Conservation (phyloP, 2,329 filamentous ascomycete species). For the Talaromyces verruculosus region DNA sequence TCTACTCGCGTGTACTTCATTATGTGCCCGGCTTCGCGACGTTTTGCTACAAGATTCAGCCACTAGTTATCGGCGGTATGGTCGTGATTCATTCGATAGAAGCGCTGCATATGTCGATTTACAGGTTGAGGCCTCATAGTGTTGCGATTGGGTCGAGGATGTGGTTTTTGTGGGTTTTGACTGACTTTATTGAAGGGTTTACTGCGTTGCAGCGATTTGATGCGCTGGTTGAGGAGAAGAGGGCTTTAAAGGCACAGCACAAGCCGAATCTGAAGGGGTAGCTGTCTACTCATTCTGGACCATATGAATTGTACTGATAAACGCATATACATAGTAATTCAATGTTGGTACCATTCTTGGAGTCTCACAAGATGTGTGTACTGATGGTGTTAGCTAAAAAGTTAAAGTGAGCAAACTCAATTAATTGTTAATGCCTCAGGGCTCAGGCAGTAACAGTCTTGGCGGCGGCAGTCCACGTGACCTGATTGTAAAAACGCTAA, state of each 20-base stretch:
- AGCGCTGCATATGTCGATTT: constrained; percentile 48
- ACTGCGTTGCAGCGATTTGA: constrained; percentile 51
- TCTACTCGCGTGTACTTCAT: constrained; percentile 53
- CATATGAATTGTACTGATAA: not conserved
- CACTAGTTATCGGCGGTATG: constrained; percentile 59
- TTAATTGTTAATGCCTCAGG: not conserved
- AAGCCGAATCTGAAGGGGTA: constrained; percentile 19
- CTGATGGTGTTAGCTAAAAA: not conserved
- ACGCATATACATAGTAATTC: not conserved
- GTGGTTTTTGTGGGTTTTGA: constrained; percentile 57
- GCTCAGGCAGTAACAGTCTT: not conserved
- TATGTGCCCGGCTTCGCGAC: constrained; percentile 59
- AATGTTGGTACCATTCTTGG: not conserved
- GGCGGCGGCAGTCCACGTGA: constrained; percentile 8
- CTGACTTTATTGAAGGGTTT: constrained; percentile 55
- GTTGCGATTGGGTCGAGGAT: constrained; percentile 49
- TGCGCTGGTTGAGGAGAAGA: constrained; percentile 42
- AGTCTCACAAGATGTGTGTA: not conserved
- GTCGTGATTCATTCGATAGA: constrained; percentile 67
- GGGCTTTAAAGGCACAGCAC: constrained; percentile 31
- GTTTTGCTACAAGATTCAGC: constrained; percentile 61
- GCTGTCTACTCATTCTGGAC: not conserved
- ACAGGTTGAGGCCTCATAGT: constrained; percentile 53
- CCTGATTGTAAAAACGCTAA: constrained; percentile 1
- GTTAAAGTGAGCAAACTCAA: not conserved